phyloP scores from a whole-genome alignment of 148 eudicot species.

The Heliamphora exappendiculata region DNA sequence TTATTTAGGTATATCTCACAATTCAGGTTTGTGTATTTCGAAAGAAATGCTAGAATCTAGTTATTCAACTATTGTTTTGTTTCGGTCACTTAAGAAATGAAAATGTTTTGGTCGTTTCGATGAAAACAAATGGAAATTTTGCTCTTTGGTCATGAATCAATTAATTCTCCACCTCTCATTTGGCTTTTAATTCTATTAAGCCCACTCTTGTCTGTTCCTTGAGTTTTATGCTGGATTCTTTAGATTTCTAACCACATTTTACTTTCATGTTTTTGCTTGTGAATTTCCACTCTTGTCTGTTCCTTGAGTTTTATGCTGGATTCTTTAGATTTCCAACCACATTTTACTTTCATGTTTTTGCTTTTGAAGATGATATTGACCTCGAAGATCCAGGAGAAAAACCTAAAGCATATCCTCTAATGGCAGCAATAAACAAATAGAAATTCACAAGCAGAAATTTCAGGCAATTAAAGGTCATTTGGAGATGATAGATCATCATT shows the following conservation, averaged over 20 bases:
- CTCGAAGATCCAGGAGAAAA: constrained; percentile 63
- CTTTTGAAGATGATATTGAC: constrained; percentile 75
- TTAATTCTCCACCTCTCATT: background rate
- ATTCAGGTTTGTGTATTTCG: no score
- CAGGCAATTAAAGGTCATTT: constrained; percentile 71
- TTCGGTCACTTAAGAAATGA: no score
- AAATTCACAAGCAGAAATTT: constrained; percentile 73
- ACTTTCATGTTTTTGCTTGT: constrained; percentile 11
- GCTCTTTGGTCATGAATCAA: no score
- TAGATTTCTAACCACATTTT: background rate
- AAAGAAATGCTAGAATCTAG: no score
- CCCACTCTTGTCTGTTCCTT: background rate
- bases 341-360: constrained; percentile 2
- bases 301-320: background rate
- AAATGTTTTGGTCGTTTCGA: no score
- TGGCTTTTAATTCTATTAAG: background rate
- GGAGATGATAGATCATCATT: background rate
- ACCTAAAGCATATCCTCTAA: constrained; percentile 62
- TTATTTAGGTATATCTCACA: no score
- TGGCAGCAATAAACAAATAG: constrained; percentile 65
- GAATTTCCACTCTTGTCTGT: constrained; percentile 18
- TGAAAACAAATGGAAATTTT: no score
- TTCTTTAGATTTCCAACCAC: background rate
- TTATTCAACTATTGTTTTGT: no score
- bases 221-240: background rate